Conservation (phyloP, 352 stramenopile species). For the Pythium rishiriense region DNA sequence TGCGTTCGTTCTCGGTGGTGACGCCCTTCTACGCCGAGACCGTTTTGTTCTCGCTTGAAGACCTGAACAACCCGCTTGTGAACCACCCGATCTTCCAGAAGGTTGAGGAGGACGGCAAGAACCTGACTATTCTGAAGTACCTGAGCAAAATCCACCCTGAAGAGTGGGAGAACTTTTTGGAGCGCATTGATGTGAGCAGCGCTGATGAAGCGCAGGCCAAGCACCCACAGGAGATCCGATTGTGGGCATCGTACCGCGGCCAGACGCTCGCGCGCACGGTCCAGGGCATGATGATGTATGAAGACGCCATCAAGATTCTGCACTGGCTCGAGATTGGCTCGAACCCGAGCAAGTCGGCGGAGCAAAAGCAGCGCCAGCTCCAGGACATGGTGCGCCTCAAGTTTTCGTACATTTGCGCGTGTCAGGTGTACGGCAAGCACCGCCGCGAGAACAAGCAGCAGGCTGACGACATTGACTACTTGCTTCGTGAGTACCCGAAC, state of each 20-base stretch:
- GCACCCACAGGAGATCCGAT: slow-evolving; percentile 69
- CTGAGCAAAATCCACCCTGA: slow-evolving; percentile 87
- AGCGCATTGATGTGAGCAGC: slow-evolving; percentile 69
- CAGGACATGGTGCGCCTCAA: slow-evolving; percentile 84
- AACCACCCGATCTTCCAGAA: slow-evolving; percentile 78
- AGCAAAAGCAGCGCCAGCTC: slow-evolving; percentile 80
- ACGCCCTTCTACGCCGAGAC: slow-evolving; percentile 89
- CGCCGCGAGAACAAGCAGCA: slow-evolving; percentile 70
- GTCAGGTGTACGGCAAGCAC: slow-evolving; percentile 87
- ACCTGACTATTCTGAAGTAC: slow-evolving; percentile 89
- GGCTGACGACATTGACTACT: slow-evolving; percentile 87
- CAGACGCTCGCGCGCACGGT: slow-evolving; percentile 87
- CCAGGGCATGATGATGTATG: slow-evolving; percentile 90
- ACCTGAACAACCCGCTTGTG: slow-evolving; percentile 76
- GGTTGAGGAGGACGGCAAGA: slow-evolving; percentile 73
- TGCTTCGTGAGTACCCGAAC: slow-evolving; percentile 89
- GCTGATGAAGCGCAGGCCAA: slow-evolving; percentile 71
- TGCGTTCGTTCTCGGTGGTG: slow-evolving; percentile 89
- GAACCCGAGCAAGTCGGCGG: slow-evolving; percentile 54
- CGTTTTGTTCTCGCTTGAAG: slow-evolving; percentile 85
- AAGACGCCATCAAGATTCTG: slow-evolving; percentile 83
- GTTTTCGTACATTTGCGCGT: slow-evolving; percentile 89
- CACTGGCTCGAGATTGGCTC: slow-evolving; percentile 84
- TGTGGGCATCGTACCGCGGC: slow-evolving; percentile 84
- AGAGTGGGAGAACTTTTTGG: slow-evolving; percentile 88